Evolutionary conservation across 768 basidiomycete genomes (phyloP), one percentile per base, ranked within the genome.

Genomic region (Termitomyces sp.): DNA sequence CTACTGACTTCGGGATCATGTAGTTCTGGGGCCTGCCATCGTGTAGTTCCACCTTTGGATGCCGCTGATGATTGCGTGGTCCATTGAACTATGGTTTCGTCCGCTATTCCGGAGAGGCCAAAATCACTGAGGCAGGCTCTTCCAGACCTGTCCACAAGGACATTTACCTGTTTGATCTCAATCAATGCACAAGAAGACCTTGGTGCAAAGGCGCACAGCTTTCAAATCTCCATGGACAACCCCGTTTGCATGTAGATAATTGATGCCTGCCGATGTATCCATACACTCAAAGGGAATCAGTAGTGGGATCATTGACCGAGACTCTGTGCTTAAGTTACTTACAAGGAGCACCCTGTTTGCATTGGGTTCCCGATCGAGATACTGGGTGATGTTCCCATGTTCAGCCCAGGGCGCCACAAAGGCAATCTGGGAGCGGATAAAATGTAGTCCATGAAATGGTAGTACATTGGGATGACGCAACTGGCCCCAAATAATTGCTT

Each of bases 371-470:
- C 2, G 6, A 33, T 61, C 52, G 24, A 77, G 69, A 64, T 70
- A 76, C 0, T 64, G 33, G 24, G 39, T 60, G 7, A 77, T 47
- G 20, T 69, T 68, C 69, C 55, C 59, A 27, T 60, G 56, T n/a
- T 56, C 55, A 13, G 55, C 55, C 59, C 60, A 61, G n/a, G 60
- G 77, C 4, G 75, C 76, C 43, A 79, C 70, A 24, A 79, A 66
- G 27, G 67, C 62, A 26, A 69, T 27, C 50, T 68, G 60, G 14
- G 53, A 53, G 37, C 56, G 56, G 3, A 68, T 36, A 39, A 59
- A 53, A 61, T 68, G 63, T 18, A 67, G 47, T 14, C 71, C 72
- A 43, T 68, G 65, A 47, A 71, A 70, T 4, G 72, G 72, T n/a
- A 72, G 55, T 9, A 71, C 47, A 42, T 70, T 69, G 22, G 62